phyloP scores from a whole-genome alignment of 768 basidiomycete genomes.

The Chalciporus piperatus region DNA sequence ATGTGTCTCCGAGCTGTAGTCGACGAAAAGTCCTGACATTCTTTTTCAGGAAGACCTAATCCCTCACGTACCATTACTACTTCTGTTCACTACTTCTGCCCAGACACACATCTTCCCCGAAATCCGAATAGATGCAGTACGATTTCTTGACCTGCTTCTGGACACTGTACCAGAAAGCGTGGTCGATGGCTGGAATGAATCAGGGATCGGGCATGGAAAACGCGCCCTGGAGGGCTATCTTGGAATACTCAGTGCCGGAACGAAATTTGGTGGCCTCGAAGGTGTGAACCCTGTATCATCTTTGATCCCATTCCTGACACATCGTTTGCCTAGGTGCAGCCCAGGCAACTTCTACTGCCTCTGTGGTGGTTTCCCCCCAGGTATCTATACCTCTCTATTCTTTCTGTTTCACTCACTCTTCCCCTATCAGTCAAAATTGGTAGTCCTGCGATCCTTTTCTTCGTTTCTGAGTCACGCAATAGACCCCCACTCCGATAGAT shows the following conservation, averaged over 20 bases:
- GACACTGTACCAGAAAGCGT: constrained; percentile 66
- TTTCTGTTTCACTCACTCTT: constrained; percentile 4
- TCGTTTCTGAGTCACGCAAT: constrained; percentile 58
- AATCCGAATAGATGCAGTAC: constrained; percentile 86
- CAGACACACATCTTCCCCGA: constrained; percentile 96
- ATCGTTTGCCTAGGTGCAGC: constrained; percentile 19
- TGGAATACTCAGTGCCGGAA: constrained; percentile 69
- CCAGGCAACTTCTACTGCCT: constrained; percentile 57
- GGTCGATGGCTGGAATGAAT: constrained; percentile 63
- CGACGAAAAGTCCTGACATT: constrained; percentile 6
- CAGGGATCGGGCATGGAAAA: constrained; percentile 50
- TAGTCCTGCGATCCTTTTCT: constrained; percentile 70
- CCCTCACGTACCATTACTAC: constrained; percentile 72
- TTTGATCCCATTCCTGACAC: background rate
- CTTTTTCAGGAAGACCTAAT: constrained; percentile 55
- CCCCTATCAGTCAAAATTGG: constrained; percentile 63
- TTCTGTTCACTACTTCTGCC: constrained; percentile 87
- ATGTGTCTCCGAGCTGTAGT: constrained; percentile 13
- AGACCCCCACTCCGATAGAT: constrained; percentile 19
- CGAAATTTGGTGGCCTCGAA: constrained; percentile 54
- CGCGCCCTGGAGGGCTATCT: constrained; percentile 78
- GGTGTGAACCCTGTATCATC: constrained; percentile 35
- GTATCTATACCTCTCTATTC: constrained; percentile 35
- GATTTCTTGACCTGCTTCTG: constrained; percentile 73
- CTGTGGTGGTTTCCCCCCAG: constrained; percentile 60